phyloP scores from a whole-genome alignment of 495 filamentous ascomycete genomes.

The Haplographium delicatum region DNA sequence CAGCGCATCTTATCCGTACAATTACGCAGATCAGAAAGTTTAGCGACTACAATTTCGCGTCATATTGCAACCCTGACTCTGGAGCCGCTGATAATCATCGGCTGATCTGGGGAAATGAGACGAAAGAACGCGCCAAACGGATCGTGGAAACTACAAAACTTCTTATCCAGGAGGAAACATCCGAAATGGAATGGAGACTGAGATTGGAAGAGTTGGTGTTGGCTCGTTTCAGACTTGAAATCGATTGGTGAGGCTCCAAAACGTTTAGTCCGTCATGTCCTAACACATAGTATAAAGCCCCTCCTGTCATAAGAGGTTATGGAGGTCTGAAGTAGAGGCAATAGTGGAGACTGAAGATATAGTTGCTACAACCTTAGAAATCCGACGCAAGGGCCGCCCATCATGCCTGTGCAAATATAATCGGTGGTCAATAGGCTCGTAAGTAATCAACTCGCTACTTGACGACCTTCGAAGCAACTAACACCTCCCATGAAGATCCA shows the following conservation, averaged over 20 bases:
- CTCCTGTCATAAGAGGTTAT: background rate
- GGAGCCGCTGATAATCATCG: background rate
- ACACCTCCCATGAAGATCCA: too few species aligned
- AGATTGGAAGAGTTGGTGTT: background rate
- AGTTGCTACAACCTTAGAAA: background rate
- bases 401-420: background rate
- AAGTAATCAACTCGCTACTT: too few species aligned
- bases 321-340: constrained; percentile 7
- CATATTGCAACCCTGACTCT: background rate
- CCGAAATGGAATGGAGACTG: background rate
- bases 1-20: background rate
- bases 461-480: too few species aligned
- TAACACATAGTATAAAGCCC: background rate
- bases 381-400: background rate
- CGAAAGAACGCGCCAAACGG: background rate
- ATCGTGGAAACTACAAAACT: background rate
- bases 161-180: background rate
- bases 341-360: background rate
- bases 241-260: background rate
- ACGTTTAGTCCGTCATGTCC: background rate
- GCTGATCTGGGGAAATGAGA: background rate
- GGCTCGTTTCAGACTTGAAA: background rate
- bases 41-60: background rate
- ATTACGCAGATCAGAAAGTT: background rate
- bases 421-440: background rate